A percentile compares a stretch with the other conserved stretches of the same genome.
Conservation (phyloP, 192 early-diverging fungal species). For the Neocallimastix lanati region DNA sequence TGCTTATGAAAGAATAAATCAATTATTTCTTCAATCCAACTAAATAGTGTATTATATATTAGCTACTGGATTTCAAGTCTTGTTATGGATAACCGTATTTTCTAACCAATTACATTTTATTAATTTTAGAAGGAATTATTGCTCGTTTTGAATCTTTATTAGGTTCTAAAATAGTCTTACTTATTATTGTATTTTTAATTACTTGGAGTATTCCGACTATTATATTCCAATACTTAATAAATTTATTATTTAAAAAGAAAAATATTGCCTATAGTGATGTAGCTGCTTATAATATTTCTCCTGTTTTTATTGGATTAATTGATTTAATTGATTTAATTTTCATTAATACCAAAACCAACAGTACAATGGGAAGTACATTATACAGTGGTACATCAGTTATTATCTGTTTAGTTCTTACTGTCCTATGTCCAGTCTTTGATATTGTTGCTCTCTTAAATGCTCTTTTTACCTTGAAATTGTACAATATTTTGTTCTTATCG, state of each 20-base stretch:
- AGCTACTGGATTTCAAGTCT: background rate
- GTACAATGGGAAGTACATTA: background rate
- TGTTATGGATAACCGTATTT: background rate
- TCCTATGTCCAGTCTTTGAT: too few species aligned
- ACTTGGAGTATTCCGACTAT: background rate
- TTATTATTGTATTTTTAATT: too few species aligned
- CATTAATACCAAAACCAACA: too few species aligned
- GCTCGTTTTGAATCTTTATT: background rate
- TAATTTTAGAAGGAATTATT: background rate
- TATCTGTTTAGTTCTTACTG: background rate
- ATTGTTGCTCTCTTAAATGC: too few species aligned
- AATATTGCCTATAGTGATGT: background rate
- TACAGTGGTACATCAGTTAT: background rate
- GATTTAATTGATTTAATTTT: background rate
- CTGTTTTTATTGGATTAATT: background rate
- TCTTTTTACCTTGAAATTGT: too few species aligned
- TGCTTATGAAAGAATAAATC: background rate
- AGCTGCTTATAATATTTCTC: background rate
- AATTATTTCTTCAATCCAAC: background rate
- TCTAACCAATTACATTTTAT: background rate
- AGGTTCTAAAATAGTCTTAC: background rate
- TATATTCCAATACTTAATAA: background rate
- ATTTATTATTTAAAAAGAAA: background rate
- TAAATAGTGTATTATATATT: background rate
- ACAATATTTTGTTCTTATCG: background rate